These are phyloP conservation scores for Sphagnum tenellum DNA, from an alignment of 225 moss, liverwort and hornwort species.

Conservation along the genomic window DNA sequence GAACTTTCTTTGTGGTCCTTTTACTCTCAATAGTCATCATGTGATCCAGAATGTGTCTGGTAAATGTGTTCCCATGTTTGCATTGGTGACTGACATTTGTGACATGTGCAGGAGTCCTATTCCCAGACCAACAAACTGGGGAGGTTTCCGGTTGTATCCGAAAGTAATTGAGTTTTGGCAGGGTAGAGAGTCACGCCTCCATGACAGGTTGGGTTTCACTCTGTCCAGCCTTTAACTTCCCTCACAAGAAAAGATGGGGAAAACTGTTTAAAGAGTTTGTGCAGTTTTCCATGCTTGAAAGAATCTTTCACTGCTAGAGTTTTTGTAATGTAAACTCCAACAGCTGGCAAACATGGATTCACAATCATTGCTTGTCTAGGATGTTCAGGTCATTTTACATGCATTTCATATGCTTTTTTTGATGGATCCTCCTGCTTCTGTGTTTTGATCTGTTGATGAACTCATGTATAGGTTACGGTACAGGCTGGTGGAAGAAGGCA, in stretches of 20 bases:
- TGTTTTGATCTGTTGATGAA: slow-evolving; percentile 1
- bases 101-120: slow-evolving; percentile 38
- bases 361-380: neutral
- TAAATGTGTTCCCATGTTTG: no score
- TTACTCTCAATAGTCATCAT: no score
- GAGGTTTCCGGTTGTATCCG: slow-evolving; percentile 76
- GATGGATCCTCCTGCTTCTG: neutral
- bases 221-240: no score
- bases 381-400: neutral
- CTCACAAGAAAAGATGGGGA: no score
- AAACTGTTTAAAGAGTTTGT: neutral
- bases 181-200: slow-evolving; percentile 85
- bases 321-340: neutral
- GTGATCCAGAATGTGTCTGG: no score
- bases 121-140: slow-evolving; percentile 70
- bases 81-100: no score
- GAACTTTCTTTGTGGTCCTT: no score
- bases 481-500: slow-evolving; percentile 21
- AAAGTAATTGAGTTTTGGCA: slow-evolving; percentile 84
- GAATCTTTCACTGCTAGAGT: neutral
- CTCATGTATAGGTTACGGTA: slow-evolving; percentile 56
- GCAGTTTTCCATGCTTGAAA: neutral
- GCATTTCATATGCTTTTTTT: neutral
- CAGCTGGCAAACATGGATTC: neutral
- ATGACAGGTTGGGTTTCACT: slow-evolving; percentile 50